phyloP scores from a whole-genome alignment of 441 rosid genomes.

The Flueggea neowawraea region DNA sequence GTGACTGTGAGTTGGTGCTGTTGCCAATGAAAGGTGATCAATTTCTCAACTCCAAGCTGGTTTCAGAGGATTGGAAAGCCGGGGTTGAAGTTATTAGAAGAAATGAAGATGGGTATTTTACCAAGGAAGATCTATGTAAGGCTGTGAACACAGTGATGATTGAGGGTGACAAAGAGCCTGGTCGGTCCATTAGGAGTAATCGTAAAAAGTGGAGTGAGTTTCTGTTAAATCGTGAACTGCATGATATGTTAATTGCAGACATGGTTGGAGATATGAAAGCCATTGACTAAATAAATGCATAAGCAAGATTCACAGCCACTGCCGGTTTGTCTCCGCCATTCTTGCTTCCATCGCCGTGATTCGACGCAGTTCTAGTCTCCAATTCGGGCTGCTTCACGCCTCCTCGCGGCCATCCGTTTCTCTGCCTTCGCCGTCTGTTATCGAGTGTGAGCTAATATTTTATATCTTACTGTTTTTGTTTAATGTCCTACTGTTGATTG shows the following conservation, averaged over 20 bases:
- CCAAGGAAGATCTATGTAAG: slow-evolving; percentile 17
- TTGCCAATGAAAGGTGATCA: slow-evolving; percentile 38
- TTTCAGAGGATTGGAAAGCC: slow-evolving; percentile 21
- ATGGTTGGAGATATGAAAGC: slow-evolving; percentile 20
- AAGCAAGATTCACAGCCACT: too few relatives aligned
- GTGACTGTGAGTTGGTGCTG: slow-evolving; percentile 31
- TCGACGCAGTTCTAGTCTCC: too few relatives aligned
- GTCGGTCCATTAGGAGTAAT: slow-evolving; percentile 17
- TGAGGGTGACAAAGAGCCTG: slow-evolving; percentile 28
- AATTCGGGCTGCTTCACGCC: too few relatives aligned
- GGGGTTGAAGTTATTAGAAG: slow-evolving; percentile 30
- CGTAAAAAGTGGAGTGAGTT: slow-evolving; percentile 27
- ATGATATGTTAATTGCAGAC: slow-evolving; percentile 14
- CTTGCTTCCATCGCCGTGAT: too few relatives aligned
- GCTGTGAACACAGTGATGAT: slow-evolving; percentile 26
- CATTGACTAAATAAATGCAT: not conserved
- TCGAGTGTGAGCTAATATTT: too few relatives aligned
- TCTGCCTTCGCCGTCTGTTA: too few relatives aligned
- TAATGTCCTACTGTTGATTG: too few relatives aligned
- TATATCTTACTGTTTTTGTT: too few relatives aligned
- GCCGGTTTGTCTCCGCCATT: too few relatives aligned
- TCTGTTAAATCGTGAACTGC: slow-evolving; percentile 18
- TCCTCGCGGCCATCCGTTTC: too few relatives aligned
- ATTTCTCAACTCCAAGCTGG: slow-evolving; percentile 33
- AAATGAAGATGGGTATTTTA: slow-evolving; percentile 30